Evolutionary conservation across 805 yeast species (phyloP), one percentile per base, ranked within the genome.

Genomic region (Nakazawaea ishiwadae): DNA sequence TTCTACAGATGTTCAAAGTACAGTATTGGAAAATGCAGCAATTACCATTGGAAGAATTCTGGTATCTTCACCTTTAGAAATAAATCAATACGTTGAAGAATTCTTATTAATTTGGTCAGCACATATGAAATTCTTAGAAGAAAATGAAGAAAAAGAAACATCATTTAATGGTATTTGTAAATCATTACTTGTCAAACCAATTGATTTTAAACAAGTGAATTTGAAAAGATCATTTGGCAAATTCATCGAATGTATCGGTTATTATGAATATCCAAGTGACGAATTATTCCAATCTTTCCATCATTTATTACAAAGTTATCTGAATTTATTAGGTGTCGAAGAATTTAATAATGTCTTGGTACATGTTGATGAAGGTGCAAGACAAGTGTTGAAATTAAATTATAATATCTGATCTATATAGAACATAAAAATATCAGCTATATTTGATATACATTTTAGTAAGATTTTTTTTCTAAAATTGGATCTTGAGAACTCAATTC

Each of bases 21-120:
- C 89, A 0, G 83, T 90, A 4, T 55, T 83, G 48, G 97, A 90
- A 56, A 93, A 93, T 58, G 79, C 90, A 1, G 93, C 96, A 15
- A 85, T 90, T 39, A 82, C 97, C 26, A 68, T 91, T 39, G 98
- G 98, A 12, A 73, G 97, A 50, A 65, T 93, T 52, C 96, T 96
- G 2, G 56, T 80, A 16, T 65, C 71, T 42, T 69, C 71, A 44
- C 80, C 91, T 2, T 77, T 75, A 17, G 68, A 71, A 28, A 65
- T 82, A 34, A 73, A 84, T 1, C 73, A 78, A 1, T 78, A 77
- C 48, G 51, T 88, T 48, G 68, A 74, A 0, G 75, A 75, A 46
- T 73, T 82, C 51, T 68, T 82, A 21, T 57, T 68, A 34, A 69
- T 70, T 26, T 91, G 97, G 97, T 77, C 89, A 49, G 64, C 75